Base-by-base conservation (phyloP, 2,329 filamentous ascomycete genomes). In the Hypoxylon sp. region DNA sequence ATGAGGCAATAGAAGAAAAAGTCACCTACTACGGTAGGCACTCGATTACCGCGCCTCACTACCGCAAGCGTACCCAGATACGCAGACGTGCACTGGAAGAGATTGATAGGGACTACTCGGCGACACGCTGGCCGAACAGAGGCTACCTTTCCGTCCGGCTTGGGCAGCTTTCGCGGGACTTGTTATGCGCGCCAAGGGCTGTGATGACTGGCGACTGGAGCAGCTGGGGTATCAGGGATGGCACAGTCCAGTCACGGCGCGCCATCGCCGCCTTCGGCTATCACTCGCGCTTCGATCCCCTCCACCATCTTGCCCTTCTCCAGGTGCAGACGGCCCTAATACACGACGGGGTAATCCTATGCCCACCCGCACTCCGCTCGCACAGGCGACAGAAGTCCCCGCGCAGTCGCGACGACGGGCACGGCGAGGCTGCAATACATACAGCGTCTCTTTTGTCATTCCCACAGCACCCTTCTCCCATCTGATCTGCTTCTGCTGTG, bases 171-270 rank as follows among this genome's bases (percentile, higher is more conserved):
- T 60, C 46, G 63, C 55, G 52, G 47, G 33, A 33, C 63, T 50
- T 52, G n/a, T 52, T 15, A 58, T 64, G 48, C 51, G 48, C 48
- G 61, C 55, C 61, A 64, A 64, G 58, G 18, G 46, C 48, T 15
- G 23, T 33, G 46, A 48, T 55, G 40, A 53, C 47, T 61, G 54
- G 50, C 31, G 31, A 35, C 31, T 17, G 31, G 31, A n/a, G 41
- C 45, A 41, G 43, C 58, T 51, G 58, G 61, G 58, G 54, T 58
- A 54, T 47, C 58, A 58, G 55, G 61, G 61, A 62, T 54, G 52
- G 55, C 50, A 61, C 37, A 51, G 46, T 61, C 53, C 58, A 54
- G 21, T 48, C 48, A 50, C 53, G 58, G 48, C 49, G 38, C 49
- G 58, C 40, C n/a, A n/a, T n/a, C n/a, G n/a, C n/a, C n/a, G n/a